These are phyloP conservation scores for Puya raimondii DNA, from an alignment of 176 grass and related monocot genomes.

Conservation along the genomic window DNA sequence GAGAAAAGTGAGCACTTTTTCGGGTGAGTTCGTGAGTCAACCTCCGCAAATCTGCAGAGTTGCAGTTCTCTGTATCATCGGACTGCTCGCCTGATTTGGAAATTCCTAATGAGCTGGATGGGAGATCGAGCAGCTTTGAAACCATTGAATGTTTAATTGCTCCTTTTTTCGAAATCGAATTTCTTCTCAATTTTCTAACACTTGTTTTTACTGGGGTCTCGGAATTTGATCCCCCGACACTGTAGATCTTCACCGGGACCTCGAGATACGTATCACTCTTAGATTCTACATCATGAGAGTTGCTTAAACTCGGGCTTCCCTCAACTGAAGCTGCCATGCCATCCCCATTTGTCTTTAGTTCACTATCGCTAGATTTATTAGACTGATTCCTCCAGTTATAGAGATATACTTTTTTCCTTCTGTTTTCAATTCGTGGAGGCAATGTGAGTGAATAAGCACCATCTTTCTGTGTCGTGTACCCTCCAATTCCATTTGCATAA, in stretches of 20 bases:
- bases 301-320: constrained; percentile 33
- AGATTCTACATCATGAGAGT: constrained; percentile 33
- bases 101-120: constrained; percentile 20
- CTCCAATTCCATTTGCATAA: constrained; percentile 13
- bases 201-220: constrained; percentile 39
- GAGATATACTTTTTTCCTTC: constrained; percentile 54
- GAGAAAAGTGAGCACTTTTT: constrained; percentile 48
- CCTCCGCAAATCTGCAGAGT: constrained; percentile 24
- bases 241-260: constrained; percentile 31
- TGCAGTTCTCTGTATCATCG: constrained; percentile 55
- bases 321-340: constrained; percentile 32
- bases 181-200: constrained; percentile 49
- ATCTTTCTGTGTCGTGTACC: constrained; percentile 19
- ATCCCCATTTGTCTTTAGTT: constrained; percentile 44
- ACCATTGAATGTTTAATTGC: constrained; percentile 26
- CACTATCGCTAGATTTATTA: constrained; percentile 55
- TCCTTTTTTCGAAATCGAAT: constrained; percentile 27
- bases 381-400: constrained; percentile 84
- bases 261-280: constrained; percentile 43
- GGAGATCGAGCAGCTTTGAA: constrained; percentile 38
- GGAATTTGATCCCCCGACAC: constrained; percentile 32
- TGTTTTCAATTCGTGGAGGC: constrained; percentile 37
- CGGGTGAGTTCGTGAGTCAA: constrained; percentile 38
- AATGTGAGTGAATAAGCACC: constrained; percentile 17
- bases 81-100: constrained; percentile 47